Conservation (phyloP, 1,284 basidiomycete species). For the Moesziomyces parantarcticus region DNA sequence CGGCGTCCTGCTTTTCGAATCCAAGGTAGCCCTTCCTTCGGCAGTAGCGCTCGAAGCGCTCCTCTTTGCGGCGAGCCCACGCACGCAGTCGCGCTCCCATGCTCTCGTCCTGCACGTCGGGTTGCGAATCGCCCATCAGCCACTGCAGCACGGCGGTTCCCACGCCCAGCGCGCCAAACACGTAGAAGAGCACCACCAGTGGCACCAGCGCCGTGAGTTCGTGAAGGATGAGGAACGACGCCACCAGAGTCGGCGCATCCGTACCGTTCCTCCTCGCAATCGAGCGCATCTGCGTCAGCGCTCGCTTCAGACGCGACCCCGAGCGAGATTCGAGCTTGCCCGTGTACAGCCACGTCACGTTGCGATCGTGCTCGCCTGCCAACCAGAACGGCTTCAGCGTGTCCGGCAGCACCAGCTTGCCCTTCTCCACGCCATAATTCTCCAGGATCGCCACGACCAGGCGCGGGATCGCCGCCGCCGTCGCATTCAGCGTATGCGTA, state of each 20-base stretch:
- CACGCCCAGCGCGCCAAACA: slow-evolving; percentile 76
- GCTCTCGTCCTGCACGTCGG: slow-evolving; percentile 1
- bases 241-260: slow-evolving; percentile 79
- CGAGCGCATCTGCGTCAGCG: slow-evolving; percentile 41
- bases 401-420: slow-evolving; percentile 53
- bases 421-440: slow-evolving; percentile 50
- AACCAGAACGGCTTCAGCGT: slow-evolving; percentile 60
- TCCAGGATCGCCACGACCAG: slow-evolving; percentile 64
- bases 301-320: slow-evolving; percentile 26
- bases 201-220: slow-evolving; percentile 86
- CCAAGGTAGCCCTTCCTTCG: slow-evolving; percentile 84
- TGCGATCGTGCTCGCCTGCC: slow-evolving; percentile 35
- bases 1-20: slow-evolving; percentile 73
- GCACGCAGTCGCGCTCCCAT: slow-evolving; percentile 21
- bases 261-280: slow-evolving; percentile 70
- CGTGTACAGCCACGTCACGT: slow-evolving; percentile 51
- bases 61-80: slow-evolving; percentile 35
- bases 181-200: slow-evolving; percentile 79
- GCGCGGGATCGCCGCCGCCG: slow-evolving; percentile 63
- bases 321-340: slow-evolving; percentile 12
- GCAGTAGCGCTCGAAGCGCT: slow-evolving; percentile 78
- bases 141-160: slow-evolving; percentile 76
- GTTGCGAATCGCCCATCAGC: slow-evolving; percentile 29
- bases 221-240: slow-evolving; percentile 86
- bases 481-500: slow-evolving; percentile 66